Evolutionary conservation across 73 alveolate species (phyloP).

Genomic region (Paramecium caudatum): DNA sequence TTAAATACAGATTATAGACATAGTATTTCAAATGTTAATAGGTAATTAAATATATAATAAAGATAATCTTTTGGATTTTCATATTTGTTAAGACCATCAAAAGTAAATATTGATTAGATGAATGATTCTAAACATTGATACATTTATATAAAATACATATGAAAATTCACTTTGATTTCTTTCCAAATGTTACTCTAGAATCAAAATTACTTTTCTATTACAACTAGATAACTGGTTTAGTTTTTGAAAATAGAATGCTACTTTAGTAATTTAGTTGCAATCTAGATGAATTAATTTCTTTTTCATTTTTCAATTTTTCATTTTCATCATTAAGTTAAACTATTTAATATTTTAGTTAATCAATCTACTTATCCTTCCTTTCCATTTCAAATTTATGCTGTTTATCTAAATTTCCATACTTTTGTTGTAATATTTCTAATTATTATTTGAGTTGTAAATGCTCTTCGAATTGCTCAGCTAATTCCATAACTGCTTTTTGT

Average conservation of each 20-base stretch:
- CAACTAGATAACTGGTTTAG: neutral
- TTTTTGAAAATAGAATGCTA: slow-evolving; percentile 3
- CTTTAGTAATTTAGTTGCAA: too few species aligned
- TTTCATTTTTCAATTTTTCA: neutral
- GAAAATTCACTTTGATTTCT: neutral
- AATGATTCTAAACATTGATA: slow-evolving; percentile 50
- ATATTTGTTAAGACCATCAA: slow-evolving; percentile 60
- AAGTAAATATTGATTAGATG: neutral
- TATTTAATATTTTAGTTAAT: slow-evolving; percentile 4
- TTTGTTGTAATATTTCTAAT: neutral
- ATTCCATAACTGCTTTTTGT: neutral
- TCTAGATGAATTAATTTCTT: neutral
- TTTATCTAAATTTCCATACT: neutral
- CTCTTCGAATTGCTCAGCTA: neutral
- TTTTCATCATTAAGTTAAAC: neutral
- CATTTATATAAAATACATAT: neutral
- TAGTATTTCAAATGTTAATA: slow-evolving; percentile 14
- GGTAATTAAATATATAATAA: neutral
- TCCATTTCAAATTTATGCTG: neutral
- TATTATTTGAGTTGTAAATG: slow-evolving; percentile 1
- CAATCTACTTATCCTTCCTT: slow-evolving; percentile 37
- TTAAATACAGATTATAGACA: neutral
- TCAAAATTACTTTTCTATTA: slow-evolving; percentile 17
- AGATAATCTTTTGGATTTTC: slow-evolving; percentile 66
- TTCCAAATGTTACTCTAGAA: neutral